phyloP scores from a whole-genome alignment of 2,329 filamentous ascomycete species.

The Stagonosporopsis chrysanthemi region DNA sequence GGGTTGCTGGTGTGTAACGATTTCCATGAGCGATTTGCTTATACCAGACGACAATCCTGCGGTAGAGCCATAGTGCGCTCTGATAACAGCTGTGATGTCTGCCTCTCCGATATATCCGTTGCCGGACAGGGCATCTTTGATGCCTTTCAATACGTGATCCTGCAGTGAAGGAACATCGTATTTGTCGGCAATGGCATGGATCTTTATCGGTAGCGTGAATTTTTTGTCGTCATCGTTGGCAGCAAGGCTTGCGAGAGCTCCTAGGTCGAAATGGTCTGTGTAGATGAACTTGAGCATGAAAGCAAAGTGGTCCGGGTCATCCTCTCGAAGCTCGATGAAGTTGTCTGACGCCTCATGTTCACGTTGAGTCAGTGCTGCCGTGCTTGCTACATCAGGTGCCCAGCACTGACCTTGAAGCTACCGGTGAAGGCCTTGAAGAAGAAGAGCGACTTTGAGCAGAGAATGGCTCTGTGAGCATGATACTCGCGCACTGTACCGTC shows the following conservation, averaged over 20 bases:
- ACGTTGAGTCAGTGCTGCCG: background rate
- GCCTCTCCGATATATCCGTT: no score
- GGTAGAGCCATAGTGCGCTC: background rate
- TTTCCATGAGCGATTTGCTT: background rate
- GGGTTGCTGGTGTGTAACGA: background rate
- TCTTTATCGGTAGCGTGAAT: background rate
- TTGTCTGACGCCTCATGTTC: background rate
- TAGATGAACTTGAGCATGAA: background rate
- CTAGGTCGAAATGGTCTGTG: background rate
- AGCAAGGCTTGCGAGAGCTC: background rate
- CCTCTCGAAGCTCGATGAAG: constrained; percentile 24
- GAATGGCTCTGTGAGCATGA: no score
- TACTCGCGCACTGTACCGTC: no score
- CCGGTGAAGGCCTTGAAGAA: no score
- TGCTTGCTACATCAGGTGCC: no score
- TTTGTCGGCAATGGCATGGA: background rate
- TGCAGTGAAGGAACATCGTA: background rate
- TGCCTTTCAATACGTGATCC: background rate
- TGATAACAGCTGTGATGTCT: background rate
- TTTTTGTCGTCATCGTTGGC: background rate
- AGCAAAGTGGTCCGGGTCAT: constrained; percentile 14
- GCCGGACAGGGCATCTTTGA: background rate
- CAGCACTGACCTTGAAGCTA: no score
- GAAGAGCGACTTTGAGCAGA: no score
- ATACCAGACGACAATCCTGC: background rate